Base-by-base conservation (phyloP, 169 alveolate species). In the Plasmodium gonderi region DNA sequence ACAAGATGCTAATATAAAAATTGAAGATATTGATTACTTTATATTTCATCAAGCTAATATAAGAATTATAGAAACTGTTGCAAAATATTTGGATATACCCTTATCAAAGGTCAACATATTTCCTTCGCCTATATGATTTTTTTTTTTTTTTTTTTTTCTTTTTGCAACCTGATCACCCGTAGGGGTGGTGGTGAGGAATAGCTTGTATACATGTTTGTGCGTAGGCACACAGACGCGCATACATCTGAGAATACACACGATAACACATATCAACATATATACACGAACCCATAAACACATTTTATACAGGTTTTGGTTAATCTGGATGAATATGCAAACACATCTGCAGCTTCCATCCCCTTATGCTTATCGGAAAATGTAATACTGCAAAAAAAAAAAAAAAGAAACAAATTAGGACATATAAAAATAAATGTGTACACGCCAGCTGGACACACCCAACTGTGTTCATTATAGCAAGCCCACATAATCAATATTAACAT, bases 341-440 rank as follows among this genome's bases (percentile, higher is more conserved):
- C 96, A 20, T 94, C 96, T 5, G 96, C 96, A 67, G 97, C 96
- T n/a, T 95, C 96, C 2, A 92, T 95, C 47, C 96, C 96, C 17
- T 45, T 93, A 17, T 93, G 95, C 54, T 91, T 95, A 78, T 83
- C 85, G 12, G 95, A 94, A 89, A 95, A 94, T 23, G 96, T 94
- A 67, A 68, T 51, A 1, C 20, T 33, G 31, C 49, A 79, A 75
- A 82, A 45, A 82, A 69, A 23, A n/a, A 23, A 29, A 12, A 40
- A 17, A 69, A 69, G 9, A n/a, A 12, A 26, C 31, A 26, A 68
- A 31, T n/a, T 6, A 29, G n/a, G 38, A 6, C 74, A n/a, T 26
- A 26, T 31, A 80, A 36, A 65, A 2, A 67, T 67, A 49, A 76
- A 40, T 40, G 6, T 23, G 42, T 76, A 45, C 54, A 17, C 6